phyloP scores from a whole-genome alignment of 306 rosid genomes.

The Erythrophleum fordii region DNA sequence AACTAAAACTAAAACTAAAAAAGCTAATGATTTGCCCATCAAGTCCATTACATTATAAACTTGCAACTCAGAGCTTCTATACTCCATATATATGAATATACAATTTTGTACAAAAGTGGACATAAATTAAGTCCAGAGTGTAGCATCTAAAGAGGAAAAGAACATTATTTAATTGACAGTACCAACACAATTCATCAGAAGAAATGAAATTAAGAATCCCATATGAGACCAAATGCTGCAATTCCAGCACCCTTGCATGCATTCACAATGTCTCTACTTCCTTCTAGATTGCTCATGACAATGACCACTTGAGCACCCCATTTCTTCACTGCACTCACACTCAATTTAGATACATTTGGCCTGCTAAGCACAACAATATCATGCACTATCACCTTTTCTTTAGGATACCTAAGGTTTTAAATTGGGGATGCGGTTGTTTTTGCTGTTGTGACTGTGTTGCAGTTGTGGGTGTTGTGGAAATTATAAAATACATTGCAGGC shows the following conservation, averaged over 20 bases:
- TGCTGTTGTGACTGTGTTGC: no score
- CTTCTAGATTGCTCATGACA: constrained; percentile 65
- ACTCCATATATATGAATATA: background rate
- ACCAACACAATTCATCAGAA: background rate
- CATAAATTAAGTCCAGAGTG: background rate
- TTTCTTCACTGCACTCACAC: constrained; percentile 39
- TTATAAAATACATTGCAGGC: no score
- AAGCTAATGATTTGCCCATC: no score
- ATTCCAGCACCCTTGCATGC: constrained; percentile 51
- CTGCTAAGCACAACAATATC: constrained; percentile 52
- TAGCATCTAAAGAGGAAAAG: background rate
- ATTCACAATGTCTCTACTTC: constrained; percentile 60
- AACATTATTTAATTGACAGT: background rate
- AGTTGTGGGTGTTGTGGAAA: no score
- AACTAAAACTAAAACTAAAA: no score
- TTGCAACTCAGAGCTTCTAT: no score
- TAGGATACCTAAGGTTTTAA: no score
- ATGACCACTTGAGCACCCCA: constrained; percentile 59
- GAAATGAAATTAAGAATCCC: constrained; percentile 51
- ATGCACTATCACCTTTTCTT: constrained; percentile 53
- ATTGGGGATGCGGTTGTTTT: no score
- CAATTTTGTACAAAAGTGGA: background rate
- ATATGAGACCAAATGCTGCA: constrained; percentile 63
- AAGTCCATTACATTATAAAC: no score
- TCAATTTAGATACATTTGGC: constrained; percentile 53